phyloP scores from a whole-genome alignment of 768 basidiomycete species.

The Galerina marginata region DNA sequence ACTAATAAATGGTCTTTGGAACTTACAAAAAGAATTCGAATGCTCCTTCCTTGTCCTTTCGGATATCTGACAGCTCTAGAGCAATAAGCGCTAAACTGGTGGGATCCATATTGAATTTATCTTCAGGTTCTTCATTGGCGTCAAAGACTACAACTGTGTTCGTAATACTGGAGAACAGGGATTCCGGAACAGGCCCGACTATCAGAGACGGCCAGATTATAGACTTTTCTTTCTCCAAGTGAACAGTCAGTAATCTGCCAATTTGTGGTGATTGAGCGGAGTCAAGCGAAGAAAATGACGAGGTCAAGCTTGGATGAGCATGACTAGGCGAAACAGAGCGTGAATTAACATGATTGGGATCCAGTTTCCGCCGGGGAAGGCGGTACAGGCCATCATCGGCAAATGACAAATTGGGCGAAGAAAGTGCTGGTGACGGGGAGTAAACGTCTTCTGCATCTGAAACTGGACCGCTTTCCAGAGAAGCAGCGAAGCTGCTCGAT shows the following conservation, averaged over 20 bases:
- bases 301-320: conserved; percentile 59
- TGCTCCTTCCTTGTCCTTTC: conserved; percentile 75
- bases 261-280: conserved; percentile 63
- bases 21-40: conserved; percentile 84
- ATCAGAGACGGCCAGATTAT: conserved; percentile 85
- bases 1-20: too few relatives aligned
- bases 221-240: conserved; percentile 80
- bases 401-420: conserved; percentile 67
- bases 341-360: conserved; percentile 38
- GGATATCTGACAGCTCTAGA: conserved; percentile 74
- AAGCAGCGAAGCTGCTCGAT: conserved; percentile 84
- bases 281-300: conserved; percentile 82
- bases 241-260: conserved; percentile 76
- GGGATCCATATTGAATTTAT: conserved; percentile 84
- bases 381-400: conserved; percentile 52
- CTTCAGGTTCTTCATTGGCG: conserved; percentile 55
- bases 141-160: conserved; percentile 60
- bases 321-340: conserved; percentile 64
- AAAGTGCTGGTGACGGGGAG: conserved; percentile 60
- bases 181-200: conserved; percentile 72
- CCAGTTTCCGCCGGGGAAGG: conserved; percentile 34
- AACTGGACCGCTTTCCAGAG: conserved; percentile 72
- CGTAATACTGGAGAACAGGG: conserved; percentile 56
- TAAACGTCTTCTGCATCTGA: conserved; percentile 73
- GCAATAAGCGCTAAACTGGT: conserved; percentile 78